These are phyloP conservation scores for Plenodomus tracheiphilus DNA, from an alignment of 2,329 filamentous ascomycete species.

Conservation along the genomic window DNA sequence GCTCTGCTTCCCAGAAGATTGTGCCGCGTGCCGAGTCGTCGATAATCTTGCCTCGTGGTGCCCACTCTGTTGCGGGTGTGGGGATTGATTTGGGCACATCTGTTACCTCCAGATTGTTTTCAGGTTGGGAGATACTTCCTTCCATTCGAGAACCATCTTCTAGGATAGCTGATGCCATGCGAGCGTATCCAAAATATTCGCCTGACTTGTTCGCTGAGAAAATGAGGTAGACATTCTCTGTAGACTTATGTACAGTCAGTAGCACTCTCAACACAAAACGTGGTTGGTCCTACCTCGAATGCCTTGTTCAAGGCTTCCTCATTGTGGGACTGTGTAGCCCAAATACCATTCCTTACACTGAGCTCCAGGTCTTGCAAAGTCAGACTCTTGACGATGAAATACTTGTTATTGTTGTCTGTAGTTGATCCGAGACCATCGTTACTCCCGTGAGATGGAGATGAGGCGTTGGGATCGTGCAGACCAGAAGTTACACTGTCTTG, in stretches of 20 bases:
- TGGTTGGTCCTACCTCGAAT: conserved; percentile 65
- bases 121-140: conserved; percentile 63
- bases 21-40: conserved; percentile 92
- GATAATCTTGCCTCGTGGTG: conserved; percentile 83
- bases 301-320: conserved; percentile 82
- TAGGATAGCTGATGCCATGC: conserved; percentile 83
- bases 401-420: conserved; percentile 64
- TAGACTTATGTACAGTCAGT: conserved; percentile 57
- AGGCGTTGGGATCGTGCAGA: conserved; percentile 9
- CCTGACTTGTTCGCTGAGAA: conserved; percentile 98
- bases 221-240: conserved; percentile 84
- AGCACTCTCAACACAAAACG: neutral
- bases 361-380: conserved; percentile 88
- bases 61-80: conserved; percentile 75
- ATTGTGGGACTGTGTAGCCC: conserved; percentile 95
- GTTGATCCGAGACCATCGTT: conserved; percentile 11
- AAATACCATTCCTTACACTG: conserved; percentile 84
- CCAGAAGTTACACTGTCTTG: conserved; percentile 15
- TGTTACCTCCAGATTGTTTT: conserved; percentile 56
- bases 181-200: conserved; percentile 93
- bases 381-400: conserved; percentile 91
- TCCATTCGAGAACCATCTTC: conserved; percentile 61
- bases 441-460: conserved; percentile 12
- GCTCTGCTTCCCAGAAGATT: conserved; percentile 91
- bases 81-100: conserved; percentile 79